A percentile compares a stretch with the other conserved stretches of the same genome.
phyloP scores from a whole-genome alignment of 129 eudicot species.

The Calendula officinalis region DNA sequence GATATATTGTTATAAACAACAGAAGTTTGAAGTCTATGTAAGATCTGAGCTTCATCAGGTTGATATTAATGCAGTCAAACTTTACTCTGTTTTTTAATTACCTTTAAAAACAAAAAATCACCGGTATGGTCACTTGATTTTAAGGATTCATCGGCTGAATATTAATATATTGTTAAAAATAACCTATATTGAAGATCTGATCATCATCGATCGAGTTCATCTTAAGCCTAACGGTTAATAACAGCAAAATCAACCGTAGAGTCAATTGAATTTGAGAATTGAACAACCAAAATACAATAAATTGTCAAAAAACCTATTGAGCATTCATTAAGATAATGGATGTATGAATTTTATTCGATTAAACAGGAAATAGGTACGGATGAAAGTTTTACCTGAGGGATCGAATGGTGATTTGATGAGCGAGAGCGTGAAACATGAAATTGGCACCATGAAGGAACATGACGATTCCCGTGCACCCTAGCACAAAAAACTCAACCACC shows the following conservation, averaged over 20 bases:
- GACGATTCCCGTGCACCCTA: constrained; percentile 65
- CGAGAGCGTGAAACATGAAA: constrained; percentile 63
- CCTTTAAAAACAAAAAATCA: background rate
- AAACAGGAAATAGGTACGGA: background rate
- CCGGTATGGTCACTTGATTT: background rate
- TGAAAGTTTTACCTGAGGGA: constrained; percentile 44
- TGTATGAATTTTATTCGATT: background rate
- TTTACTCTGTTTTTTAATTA: background rate
- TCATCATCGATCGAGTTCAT: background rate
- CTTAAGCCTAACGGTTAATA: background rate
- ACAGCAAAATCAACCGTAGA: background rate
- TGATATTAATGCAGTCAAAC: background rate
- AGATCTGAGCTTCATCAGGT: background rate
- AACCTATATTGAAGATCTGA: background rate
- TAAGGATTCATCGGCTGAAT: background rate
- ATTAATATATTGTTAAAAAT: background rate
- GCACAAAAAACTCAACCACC: constrained; percentile 47
- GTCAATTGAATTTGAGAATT: background rate
- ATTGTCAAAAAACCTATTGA: background rate
- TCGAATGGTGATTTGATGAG: constrained; percentile 47
- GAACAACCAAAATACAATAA: background rate
- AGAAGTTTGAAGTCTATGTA: background rate
- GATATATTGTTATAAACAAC: background rate
- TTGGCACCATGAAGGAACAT: constrained; percentile 70
- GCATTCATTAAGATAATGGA: background rate